Conservation (phyloP, 495 filamentous ascomycete species). For the Extremus antarcticus region DNA sequence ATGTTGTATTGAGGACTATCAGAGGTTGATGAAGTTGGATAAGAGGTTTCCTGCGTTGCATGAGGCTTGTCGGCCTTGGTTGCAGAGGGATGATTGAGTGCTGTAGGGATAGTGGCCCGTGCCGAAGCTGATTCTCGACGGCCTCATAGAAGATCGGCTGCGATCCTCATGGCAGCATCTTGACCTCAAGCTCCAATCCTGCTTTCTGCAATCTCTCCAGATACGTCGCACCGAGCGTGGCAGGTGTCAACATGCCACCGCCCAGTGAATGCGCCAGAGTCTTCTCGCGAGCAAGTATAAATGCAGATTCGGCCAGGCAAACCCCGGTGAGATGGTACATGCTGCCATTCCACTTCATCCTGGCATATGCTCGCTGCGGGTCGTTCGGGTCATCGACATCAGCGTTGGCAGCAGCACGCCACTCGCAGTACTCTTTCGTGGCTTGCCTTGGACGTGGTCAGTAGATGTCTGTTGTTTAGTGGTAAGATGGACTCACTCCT, state of each 20-base stretch:
- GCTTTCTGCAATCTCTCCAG: constrained; percentile 56
- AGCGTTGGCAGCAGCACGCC: constrained; percentile 52
- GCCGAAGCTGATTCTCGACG: too few species aligned
- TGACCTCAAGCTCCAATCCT: constrained; percentile 50
- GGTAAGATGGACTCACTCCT: constrained; percentile 36
- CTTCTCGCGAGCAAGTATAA: constrained; percentile 55
- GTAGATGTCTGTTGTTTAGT: too few species aligned
- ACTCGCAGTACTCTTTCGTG: constrained; percentile 41
- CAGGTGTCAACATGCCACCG: constrained; percentile 71
- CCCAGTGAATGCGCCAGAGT: constrained; percentile 45
- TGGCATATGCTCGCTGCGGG: constrained; percentile 44
- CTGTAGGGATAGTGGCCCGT: too few species aligned
- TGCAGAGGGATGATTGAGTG: constrained; percentile 22
- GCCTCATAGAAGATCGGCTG: too few species aligned
- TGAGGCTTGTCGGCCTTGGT: constrained; percentile 24
- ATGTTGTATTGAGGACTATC: constrained; percentile 17
- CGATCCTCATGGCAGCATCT: constrained; percentile 9
- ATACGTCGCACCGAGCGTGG: constrained; percentile 66
- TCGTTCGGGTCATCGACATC: constrained; percentile 26
- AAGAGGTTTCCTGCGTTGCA: constrained; percentile 20
- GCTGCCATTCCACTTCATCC: constrained; percentile 47
- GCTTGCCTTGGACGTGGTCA: constrained; percentile 11
- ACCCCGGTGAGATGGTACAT: constrained; percentile 62
- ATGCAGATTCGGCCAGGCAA: constrained; percentile 57
- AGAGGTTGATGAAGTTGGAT: constrained; percentile 19